These are phyloP conservation scores for Sclerotinia spermophila DNA, from an alignment of 2,329 filamentous ascomycete genomes.

Conservation along the genomic window DNA sequence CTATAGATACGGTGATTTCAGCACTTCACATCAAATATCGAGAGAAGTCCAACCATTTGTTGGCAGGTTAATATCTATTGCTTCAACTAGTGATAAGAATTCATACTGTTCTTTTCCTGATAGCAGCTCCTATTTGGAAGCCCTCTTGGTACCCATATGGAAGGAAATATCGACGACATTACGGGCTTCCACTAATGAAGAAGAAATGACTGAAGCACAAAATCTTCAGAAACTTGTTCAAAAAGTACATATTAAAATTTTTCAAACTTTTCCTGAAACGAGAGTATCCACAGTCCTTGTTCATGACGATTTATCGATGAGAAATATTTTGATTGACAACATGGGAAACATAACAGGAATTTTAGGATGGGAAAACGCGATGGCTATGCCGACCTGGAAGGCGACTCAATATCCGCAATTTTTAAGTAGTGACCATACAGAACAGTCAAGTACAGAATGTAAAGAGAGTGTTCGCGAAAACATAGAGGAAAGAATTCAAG, in stretches of 20 bases:
- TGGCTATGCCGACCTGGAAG: not conserved
- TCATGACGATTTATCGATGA: not conserved
- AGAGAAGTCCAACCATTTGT: not conserved
- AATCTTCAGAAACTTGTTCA: not conserved
- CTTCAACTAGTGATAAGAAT: not conserved
- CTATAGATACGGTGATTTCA: not conserved
- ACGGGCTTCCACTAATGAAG: not conserved
- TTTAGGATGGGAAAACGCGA: not conserved
- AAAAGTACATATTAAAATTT: not conserved
- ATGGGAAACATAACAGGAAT: not conserved
- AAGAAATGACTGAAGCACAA: not conserved
- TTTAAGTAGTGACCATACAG: not conserved
- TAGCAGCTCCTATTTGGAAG: not conserved
- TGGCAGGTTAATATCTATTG: not conserved
- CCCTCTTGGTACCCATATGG: not conserved
- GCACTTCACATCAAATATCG: not conserved
- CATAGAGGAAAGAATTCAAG: not conserved
- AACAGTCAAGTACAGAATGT: not conserved
- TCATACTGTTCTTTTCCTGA: not conserved
- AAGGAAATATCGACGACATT: not conserved
- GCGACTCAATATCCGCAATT: not conserved
- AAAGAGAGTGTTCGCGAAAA: not conserved
- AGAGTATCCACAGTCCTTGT: not conserved
- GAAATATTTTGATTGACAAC: not conserved
- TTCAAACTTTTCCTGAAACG: not conserved